Conservation (phyloP, 768 basidiomycete genomes). For the Leccinum rimulosum region DNA sequence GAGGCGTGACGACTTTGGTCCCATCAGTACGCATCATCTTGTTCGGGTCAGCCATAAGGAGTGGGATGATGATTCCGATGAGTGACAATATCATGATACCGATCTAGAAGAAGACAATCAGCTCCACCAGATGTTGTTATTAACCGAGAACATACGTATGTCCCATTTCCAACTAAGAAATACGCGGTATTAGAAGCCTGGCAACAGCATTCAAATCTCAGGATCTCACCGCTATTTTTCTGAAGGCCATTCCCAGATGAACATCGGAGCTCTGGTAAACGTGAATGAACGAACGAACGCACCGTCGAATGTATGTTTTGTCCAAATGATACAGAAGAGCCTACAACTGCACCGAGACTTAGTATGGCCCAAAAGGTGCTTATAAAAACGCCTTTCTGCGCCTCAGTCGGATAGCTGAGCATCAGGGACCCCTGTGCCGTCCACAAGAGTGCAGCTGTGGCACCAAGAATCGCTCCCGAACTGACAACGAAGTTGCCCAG, state of each 20-base stretch:
- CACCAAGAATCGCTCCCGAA: slow-evolving; percentile 67
- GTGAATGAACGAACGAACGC: slow-evolving; percentile 16
- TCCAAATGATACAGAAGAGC: slow-evolving; percentile 68
- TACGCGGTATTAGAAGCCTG: background rate
- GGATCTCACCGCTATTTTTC: slow-evolving; percentile 27
- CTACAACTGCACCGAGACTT: slow-evolving; percentile 77
- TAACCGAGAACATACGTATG: slow-evolving; percentile 52
- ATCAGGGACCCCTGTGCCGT: slow-evolving; percentile 77
- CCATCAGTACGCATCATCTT: slow-evolving; percentile 76
- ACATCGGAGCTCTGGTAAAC: background rate
- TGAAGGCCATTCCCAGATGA: slow-evolving; percentile 4
- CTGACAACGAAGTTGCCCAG: slow-evolving; percentile 63
- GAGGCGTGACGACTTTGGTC: slow-evolving; percentile 56
- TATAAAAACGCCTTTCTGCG: slow-evolving; percentile 70
- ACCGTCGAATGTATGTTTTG: slow-evolving; percentile 66
- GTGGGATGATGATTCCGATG: slow-evolving; percentile 61
- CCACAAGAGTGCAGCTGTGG: slow-evolving; percentile 71
- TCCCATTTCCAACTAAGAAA: slow-evolving; percentile 59
- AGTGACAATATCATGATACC: slow-evolving; percentile 65
- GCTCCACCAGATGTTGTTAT: background rate
- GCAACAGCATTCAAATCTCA: background rate
- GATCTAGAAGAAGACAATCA: slow-evolving; percentile 2
- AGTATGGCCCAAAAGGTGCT: slow-evolving; percentile 80
- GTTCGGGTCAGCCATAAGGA: slow-evolving; percentile 67
- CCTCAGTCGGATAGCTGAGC: slow-evolving; percentile 76